A percentile compares a stretch with the other conserved stretches of the same genome.
These are phyloP conservation scores for Rosa persica DNA, from an alignment of 306 rosid genomes.

Conservation along the genomic window DNA sequence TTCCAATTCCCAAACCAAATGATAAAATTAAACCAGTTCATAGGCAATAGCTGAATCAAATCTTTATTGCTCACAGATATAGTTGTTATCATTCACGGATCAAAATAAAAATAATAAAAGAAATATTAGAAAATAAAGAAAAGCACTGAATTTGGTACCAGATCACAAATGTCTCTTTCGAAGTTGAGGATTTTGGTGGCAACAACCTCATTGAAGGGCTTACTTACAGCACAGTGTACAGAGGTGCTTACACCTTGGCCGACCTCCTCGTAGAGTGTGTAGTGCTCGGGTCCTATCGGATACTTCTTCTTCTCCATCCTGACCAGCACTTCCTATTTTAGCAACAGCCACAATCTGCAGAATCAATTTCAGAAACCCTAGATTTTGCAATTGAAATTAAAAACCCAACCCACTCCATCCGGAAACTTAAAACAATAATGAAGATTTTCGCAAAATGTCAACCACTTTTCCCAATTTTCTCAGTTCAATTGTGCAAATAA, in stretches of 20 bases:
- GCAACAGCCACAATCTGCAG: too few species aligned
- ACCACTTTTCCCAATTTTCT: too few species aligned
- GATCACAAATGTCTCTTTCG: constrained; percentile 80
- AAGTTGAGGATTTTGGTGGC: constrained; percentile 89
- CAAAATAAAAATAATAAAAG: not conserved
- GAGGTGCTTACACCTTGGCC: constrained; percentile 82
- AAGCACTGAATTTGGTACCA: constrained; percentile 40
- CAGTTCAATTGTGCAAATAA: too few species aligned
- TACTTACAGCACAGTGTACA: constrained; percentile 73
- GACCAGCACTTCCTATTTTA: not conserved
- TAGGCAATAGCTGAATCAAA: not conserved
- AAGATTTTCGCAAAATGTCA: too few species aligned
- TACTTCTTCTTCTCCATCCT: constrained; percentile 65
- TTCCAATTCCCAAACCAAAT: not conserved
- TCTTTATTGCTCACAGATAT: not conserved
- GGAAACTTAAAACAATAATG: too few species aligned
- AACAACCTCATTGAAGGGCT: constrained; percentile 53
- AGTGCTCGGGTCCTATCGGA: constrained; percentile 70
- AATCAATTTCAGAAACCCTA: too few species aligned
- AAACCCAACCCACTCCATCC: too few species aligned
- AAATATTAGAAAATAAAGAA: not conserved
- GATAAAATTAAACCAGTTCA: constrained; percentile 6
- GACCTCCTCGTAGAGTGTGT: constrained; percentile 65
- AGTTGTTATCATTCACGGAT: not conserved
- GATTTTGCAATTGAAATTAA: too few species aligned